phyloP scores from a whole-genome alignment of 1,139 yeast genomes.

The Pichiaceae sp. region DNA sequence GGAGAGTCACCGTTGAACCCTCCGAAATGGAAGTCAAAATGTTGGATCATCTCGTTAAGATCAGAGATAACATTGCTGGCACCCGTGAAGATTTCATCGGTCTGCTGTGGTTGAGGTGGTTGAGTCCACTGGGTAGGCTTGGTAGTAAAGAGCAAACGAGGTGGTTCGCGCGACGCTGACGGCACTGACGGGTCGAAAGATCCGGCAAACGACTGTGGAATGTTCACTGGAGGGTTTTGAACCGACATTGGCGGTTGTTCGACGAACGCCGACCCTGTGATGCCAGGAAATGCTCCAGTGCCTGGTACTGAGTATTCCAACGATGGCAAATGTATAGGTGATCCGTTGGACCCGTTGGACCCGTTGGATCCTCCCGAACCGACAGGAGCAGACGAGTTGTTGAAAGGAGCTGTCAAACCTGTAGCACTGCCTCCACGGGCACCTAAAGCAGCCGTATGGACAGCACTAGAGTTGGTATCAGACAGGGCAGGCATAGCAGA shows the following conservation, averaged over 20 bases:
- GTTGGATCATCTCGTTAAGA: slow-evolving; percentile 32
- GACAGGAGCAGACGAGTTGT: neutral
- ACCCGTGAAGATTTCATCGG: slow-evolving; percentile 34
- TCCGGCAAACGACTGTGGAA: too few relatives aligned
- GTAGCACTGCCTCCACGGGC: too few relatives aligned
- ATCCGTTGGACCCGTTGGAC: too few relatives aligned
- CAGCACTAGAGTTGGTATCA: neutral
- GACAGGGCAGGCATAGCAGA: neutral
- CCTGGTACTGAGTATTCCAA: too few relatives aligned
- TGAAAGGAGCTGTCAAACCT: neutral
- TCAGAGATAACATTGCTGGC: slow-evolving; percentile 45
- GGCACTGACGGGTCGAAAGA: too few relatives aligned
- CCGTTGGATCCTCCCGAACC: too few relatives aligned
- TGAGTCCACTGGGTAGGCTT: too few relatives aligned
- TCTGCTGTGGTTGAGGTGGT: slow-evolving; percentile 19
- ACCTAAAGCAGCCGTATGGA: too few relatives aligned
- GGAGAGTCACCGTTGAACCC: neutral
- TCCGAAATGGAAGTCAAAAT: slow-evolving; percentile 17
- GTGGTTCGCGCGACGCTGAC: too few relatives aligned
- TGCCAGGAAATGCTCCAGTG: neutral
- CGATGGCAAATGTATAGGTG: too few relatives aligned
- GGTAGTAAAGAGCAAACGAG: too few relatives aligned
- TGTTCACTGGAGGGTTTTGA: slow-evolving; percentile 29
- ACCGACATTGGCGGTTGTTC: slow-evolving; percentile 22
- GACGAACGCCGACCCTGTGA: slow-evolving; percentile 5